These are phyloP conservation scores for Citropsis articulata DNA, from an alignment of 345 rosid genomes.

Conservation along the genomic window DNA sequence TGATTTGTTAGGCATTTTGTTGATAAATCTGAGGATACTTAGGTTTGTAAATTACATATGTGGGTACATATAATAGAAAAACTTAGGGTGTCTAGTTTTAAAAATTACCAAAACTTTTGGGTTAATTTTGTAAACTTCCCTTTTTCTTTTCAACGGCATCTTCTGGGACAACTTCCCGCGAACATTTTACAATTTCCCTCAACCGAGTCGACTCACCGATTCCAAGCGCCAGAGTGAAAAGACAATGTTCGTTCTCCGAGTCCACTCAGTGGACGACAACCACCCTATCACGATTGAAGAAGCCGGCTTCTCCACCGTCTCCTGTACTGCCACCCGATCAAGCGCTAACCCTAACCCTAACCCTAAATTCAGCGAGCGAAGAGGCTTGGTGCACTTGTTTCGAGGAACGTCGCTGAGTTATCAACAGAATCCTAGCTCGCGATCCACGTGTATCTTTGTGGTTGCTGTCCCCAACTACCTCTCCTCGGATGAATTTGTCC, in stretches of 20 bases:
- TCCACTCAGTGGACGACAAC: conserved; percentile 80
- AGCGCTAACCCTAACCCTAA: conserved; percentile 21
- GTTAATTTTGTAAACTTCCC: too few relatives aligned
- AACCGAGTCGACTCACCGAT: not conserved
- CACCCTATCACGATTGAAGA: conserved; percentile 50
- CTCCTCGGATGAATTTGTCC: conserved; percentile 68
- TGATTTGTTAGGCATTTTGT: too few relatives aligned
- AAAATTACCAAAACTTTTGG: too few relatives aligned
- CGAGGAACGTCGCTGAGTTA: conserved; percentile 59
- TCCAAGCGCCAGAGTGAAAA: too few relatives aligned
- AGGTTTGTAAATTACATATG: too few relatives aligned
- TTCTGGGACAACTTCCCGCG: too few relatives aligned
- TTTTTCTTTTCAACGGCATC: too few relatives aligned
- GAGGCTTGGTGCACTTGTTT: conserved; percentile 76
- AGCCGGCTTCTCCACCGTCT: conserved; percentile 37
- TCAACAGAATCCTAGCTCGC: conserved; percentile 64
- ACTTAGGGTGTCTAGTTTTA: too few relatives aligned
- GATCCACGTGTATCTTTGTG: conserved; percentile 70
- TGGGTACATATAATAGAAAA: too few relatives aligned
- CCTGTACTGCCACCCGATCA: conserved; percentile 24
- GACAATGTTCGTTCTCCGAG: conserved; percentile 70
- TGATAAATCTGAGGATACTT: too few relatives aligned
- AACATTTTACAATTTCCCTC: too few relatives aligned
- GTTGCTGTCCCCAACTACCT: conserved; percentile 85
- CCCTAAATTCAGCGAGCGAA: conserved; percentile 55